phyloP scores from a whole-genome alignment of 2,329 filamentous ascomycete genomes.

The Pezicula radicicola region DNA sequence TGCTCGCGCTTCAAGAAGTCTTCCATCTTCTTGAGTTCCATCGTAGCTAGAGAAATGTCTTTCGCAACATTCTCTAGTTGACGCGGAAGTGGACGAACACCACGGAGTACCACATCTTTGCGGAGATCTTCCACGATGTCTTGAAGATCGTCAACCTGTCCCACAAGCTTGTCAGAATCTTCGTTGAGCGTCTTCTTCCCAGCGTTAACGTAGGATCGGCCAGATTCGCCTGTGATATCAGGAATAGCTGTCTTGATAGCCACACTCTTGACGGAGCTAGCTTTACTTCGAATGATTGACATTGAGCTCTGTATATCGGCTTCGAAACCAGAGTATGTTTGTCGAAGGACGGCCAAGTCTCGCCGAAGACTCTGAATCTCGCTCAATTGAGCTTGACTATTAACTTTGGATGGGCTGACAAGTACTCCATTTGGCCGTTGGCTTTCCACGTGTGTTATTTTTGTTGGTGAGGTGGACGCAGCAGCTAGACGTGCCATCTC shows the following conservation, averaged over 20 bases:
- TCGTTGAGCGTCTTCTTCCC: conserved; percentile 84
- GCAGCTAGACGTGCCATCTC: conserved; percentile 63
- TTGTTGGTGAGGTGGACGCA: conserved; percentile 18
- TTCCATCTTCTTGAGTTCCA: conserved; percentile 91
- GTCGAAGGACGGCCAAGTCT: conserved; percentile 86
- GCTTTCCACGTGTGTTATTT: conserved; percentile 23
- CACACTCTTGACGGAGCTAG: conserved; percentile 72
- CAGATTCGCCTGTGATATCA: conserved; percentile 71
- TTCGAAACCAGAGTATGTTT: conserved; percentile 90
- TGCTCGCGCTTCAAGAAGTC: conserved; percentile 90
- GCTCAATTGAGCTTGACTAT: conserved; percentile 57
- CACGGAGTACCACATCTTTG: conserved; percentile 92
- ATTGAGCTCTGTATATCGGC: conserved; percentile 87
- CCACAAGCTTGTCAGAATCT: conserved; percentile 88
- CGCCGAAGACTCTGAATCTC: conserved; percentile 82
- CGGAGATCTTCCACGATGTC: conserved; percentile 94
- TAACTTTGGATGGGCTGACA: conserved; percentile 24
- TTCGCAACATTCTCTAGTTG: conserved; percentile 88
- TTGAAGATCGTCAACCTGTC: conserved; percentile 93
- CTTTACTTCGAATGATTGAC: conserved; percentile 78
- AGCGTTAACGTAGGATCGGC: conserved; percentile 77
- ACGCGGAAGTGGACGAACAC: conserved; percentile 84
- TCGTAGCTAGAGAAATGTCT: conserved; percentile 76
- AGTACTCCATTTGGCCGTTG: conserved; percentile 19
- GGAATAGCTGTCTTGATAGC: conserved; percentile 71